These are phyloP conservation scores for Alternaria sp. DNA, from an alignment of 2,329 filamentous ascomycete genomes.

Conservation along the genomic window DNA sequence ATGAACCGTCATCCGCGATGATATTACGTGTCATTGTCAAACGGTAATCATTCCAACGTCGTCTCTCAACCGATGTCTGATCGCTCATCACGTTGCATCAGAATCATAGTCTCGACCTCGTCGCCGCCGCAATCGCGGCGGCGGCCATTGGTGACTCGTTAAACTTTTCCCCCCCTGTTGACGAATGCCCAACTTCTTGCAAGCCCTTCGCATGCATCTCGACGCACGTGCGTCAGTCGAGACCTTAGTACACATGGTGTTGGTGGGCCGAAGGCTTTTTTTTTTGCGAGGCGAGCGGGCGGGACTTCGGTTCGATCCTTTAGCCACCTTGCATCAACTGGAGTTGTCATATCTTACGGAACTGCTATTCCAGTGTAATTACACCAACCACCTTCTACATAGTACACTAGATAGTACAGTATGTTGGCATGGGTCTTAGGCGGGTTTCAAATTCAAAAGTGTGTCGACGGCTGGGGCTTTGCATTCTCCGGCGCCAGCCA, in stretches of 20 bases:
- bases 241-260: constrained; percentile 7
- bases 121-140: background rate
- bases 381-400: background rate
- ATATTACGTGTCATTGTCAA: constrained; percentile 7
- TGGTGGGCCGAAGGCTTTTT: background rate
- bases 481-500: background rate
- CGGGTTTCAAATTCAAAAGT: constrained; percentile 6
- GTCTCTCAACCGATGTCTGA: constrained; percentile 13
- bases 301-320: constrained; percentile 14
- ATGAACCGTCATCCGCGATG: constrained; percentile 9
- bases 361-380: constrained; percentile 20
- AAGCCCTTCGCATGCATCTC: constrained; percentile 10
- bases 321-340: constrained; percentile 13
- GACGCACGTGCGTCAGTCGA: constrained; percentile 8
- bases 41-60: constrained; percentile 8
- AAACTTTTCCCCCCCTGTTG: constrained; percentile 4
- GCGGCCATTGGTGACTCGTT: constrained; percentile 1
- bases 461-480: constrained; percentile 1
- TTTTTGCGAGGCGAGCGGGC: constrained; percentile 17
- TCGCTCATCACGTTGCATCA: constrained; percentile 1
- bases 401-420: background rate
- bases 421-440: constrained; percentile 4
- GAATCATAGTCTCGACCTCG: constrained; percentile 2
- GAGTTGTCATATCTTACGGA: constrained; percentile 10
- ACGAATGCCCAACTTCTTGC: constrained; percentile 7